Conservation (phyloP, 371 early-diverging fungal species). For the Circinella umbellata region DNA sequence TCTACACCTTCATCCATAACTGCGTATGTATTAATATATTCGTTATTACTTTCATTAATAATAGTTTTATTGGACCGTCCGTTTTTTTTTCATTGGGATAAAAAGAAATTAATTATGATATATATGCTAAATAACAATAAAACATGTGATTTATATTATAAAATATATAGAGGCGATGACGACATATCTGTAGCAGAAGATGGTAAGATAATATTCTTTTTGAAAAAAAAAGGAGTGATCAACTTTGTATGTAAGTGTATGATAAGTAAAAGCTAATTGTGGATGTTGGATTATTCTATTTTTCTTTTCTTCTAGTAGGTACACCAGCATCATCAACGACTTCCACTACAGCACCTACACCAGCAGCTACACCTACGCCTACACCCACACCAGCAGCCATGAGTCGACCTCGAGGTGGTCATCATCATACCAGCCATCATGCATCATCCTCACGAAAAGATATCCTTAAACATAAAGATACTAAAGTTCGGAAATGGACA, state of each 20-base stretch:
- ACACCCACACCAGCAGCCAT: background rate
- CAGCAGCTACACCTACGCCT: conserved; percentile 3
- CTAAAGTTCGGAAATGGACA: conserved; percentile 39
- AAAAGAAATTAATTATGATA: background rate
- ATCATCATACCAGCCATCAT: conserved; percentile 8
- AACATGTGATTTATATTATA: background rate
- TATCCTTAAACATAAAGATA: conserved; percentile 42
- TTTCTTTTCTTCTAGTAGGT: background rate
- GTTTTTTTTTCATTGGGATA: background rate
- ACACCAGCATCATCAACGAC: conserved; percentile 4
- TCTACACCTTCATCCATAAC: background rate
- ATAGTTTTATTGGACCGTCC: no score
- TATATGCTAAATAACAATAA: background rate
- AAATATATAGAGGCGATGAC: background rate
- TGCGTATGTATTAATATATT: background rate
- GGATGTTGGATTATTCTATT: background rate
- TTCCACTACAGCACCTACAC: background rate
- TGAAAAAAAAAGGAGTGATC: no score
- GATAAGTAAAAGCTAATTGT: background rate
- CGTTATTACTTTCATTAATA: no score
- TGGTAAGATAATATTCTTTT: conserved; percentile 2
- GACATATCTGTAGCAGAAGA: conserved; percentile 1
- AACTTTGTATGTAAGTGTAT: no score
- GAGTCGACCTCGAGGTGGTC: background rate
- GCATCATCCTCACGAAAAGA: conserved; percentile 23